phyloP scores from a whole-genome alignment of 192 early-diverging fungal species.

The Kappamyces sp. region DNA sequence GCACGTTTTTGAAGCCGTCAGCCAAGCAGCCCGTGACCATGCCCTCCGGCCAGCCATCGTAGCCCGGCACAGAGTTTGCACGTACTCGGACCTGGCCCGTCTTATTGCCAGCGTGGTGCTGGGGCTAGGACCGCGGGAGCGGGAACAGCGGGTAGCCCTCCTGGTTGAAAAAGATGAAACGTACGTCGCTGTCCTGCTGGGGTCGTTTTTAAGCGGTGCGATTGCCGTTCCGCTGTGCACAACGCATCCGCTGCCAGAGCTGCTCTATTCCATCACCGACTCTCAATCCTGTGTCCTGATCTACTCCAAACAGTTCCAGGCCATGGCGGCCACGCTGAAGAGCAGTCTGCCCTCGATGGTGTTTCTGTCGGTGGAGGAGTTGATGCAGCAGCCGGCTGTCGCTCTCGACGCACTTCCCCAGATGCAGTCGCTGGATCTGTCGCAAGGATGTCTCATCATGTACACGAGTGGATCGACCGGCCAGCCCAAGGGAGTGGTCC shows the following conservation, averaged over 20 bases:
- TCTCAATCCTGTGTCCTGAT: constrained; percentile 57
- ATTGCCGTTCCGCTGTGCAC: constrained; percentile 75
- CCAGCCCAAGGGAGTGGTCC: constrained; percentile 80
- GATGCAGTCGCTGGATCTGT: no score
- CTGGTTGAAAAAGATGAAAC: background rate
- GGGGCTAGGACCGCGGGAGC: background rate
- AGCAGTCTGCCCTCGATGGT: background rate
- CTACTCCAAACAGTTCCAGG: constrained; percentile 24
- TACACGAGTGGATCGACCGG: constrained; percentile 34
- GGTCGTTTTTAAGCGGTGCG: constrained; percentile 66
- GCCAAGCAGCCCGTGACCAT: no score
- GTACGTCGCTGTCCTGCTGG: constrained; percentile 27
- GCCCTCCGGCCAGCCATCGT: no score
- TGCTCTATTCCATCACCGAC: constrained; percentile 67
- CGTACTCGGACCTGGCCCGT: no score
- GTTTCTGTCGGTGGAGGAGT: background rate
- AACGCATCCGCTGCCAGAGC: constrained; percentile 68
- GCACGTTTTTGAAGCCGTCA: no score
- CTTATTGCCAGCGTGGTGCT: no score
- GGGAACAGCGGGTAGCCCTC: constrained; percentile 3
- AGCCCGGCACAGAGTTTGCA: no score
- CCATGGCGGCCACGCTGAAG: background rate
- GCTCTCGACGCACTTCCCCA: background rate
- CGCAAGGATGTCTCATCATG: constrained; percentile 4
- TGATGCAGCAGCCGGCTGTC: constrained; percentile 2